phyloP scores from a whole-genome alignment of 75 land plant species.

The Chamaecyparis obtusa region DNA sequence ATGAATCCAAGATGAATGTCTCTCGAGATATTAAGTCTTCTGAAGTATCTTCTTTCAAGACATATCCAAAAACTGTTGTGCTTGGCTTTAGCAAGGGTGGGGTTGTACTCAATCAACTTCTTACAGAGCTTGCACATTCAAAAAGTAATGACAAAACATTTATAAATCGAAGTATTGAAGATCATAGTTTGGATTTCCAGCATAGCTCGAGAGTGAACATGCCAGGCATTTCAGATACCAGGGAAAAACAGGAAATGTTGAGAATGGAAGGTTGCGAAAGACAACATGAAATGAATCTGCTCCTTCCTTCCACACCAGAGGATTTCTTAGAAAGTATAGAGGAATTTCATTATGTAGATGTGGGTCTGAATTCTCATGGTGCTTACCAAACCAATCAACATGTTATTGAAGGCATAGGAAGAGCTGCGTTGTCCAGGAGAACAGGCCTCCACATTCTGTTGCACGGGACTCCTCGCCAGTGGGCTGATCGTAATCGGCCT shows the following conservation, averaged over 20 bases:
- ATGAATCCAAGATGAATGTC: background rate
- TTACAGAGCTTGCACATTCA: constrained; percentile 50
- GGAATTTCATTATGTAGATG: constrained; percentile 87
- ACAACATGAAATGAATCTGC: constrained; percentile 6
- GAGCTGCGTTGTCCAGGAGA: constrained; percentile 20
- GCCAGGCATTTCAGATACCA: background rate
- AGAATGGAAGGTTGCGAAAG: background rate
- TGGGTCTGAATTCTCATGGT: constrained; percentile 76
- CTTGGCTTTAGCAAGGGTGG: constrained; percentile 81
- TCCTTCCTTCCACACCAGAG: constrained; percentile 52
- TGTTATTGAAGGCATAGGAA: constrained; percentile 51
- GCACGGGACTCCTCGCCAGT: constrained; percentile 98
- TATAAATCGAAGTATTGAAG: background rate
- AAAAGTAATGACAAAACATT: constrained; percentile 10
- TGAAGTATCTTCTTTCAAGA: background rate
- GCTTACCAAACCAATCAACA: constrained; percentile 67
- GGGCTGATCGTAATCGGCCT: constrained; percentile 57
- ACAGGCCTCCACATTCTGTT: constrained; percentile 47
- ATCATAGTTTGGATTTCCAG: background rate
- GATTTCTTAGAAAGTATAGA: constrained; percentile 60
- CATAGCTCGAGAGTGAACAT: background rate
- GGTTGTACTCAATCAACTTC: constrained; percentile 62
- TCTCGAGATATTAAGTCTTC: constrained; percentile 3
- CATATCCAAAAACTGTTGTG: constrained; percentile 32
- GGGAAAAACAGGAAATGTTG: background rate